Conservation (phyloP, 345 rosid species). For the Pelargonium nanum region DNA sequence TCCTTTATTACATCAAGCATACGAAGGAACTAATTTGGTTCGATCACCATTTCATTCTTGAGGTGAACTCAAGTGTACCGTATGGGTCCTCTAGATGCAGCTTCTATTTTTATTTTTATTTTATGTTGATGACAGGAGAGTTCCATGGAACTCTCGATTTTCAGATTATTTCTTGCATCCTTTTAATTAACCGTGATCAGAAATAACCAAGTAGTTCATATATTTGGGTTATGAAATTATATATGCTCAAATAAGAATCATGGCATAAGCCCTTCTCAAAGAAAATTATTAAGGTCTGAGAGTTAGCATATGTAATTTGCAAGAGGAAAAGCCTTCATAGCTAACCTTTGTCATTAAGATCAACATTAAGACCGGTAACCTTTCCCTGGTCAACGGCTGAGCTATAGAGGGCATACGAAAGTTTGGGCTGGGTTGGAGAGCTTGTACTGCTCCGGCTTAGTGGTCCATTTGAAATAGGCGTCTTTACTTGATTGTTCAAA, state of each 20-base stretch:
- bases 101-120: no score
- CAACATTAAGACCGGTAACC: constrained; percentile 36
- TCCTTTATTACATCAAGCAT: no score
- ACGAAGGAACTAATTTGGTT: no score
- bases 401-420: constrained; percentile 16
- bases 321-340: background rate
- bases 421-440: constrained; percentile 37
- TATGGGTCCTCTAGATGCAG: no score
- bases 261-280: no score
- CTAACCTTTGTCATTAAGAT: constrained; percentile 52
- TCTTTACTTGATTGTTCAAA: constrained; percentile 36
- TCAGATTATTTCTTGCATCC: no score
- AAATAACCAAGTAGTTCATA: background rate
- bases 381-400: constrained; percentile 33
- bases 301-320: background rate
- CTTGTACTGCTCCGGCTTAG: constrained; percentile 21
- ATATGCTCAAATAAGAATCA: background rate
- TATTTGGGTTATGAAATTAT: background rate
- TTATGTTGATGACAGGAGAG: no score
- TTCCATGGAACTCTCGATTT: no score
- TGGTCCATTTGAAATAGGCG: constrained; percentile 42
- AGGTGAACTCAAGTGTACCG: no score
- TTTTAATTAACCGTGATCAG: background rate
- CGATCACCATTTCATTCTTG: no score
- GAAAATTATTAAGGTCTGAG: background rate